Evolutionary conservation across 768 basidiomycete species (phyloP), one percentile per base, ranked within the genome.

Genomic region (Suillus paluster): DNA sequence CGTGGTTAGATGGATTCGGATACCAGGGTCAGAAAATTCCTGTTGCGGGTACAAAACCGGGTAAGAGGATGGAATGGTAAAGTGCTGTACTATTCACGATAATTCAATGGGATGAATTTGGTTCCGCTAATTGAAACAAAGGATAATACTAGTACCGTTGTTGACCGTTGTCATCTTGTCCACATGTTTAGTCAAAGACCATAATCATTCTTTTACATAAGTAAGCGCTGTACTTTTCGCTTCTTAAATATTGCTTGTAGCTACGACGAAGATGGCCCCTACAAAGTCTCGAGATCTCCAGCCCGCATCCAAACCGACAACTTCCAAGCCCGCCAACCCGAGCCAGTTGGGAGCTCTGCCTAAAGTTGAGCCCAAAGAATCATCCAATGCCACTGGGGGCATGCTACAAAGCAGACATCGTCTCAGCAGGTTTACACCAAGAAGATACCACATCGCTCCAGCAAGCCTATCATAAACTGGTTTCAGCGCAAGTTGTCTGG

Each of bases 1-100:
- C 97, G 6, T 99, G 97, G 97, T 78, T 98, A 73, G 94, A 99
- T 71, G 97, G 97, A 39, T 92, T 97, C 64, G 95, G 95, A 30
- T 97, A 95, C 78, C 83, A 88, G 71, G 90, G 88, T 50, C 85
- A 82, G 46, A 90, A 89, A 73, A 92, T 94, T 58, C 87, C 89
- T 2, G 78, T 87, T 23, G 68, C 73, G 9, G 67, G 78, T 8
- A 69, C 63, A 21, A 81, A 79, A 70, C 71, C 72, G 52, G 71
- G 71, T 36, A 75, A 74, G 57, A 86, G 85, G 76, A 90, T 85
- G 73, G 92, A 94, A 46, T 94, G 92, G 92, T 94, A 74, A 80
- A 63, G 33, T 27, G 23, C 12, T 58, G 17, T 39, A 6, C 15
- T 34, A 57, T 10, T 21, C 30, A 57, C 21, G 27, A 44, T 49